Conservation (phyloP, 495 filamentous ascomycete genomes). For the Annulohypoxylon maeteangense region DNA sequence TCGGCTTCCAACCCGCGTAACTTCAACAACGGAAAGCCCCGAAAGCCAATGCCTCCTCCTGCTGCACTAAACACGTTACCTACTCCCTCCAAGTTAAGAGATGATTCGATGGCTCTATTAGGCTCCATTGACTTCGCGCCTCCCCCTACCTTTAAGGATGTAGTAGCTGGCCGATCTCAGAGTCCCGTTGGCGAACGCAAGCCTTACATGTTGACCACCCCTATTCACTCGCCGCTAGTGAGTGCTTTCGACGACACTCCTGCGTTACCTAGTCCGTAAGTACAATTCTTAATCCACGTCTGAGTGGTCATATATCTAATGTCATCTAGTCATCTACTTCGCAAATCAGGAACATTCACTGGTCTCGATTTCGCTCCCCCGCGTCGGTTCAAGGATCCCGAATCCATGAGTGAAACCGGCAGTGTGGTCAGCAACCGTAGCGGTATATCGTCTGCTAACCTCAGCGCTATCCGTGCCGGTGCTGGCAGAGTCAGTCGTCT, state of each 20-base stretch:
- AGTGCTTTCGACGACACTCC: conserved; percentile 89
- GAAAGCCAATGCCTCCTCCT: conserved; percentile 78
- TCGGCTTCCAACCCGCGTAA: conserved; percentile 68
- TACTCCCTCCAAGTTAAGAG: conserved; percentile 84
- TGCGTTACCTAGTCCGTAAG: conserved; percentile 90
- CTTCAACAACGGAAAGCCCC: conserved; percentile 48
- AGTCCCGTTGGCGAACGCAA: conserved; percentile 80
- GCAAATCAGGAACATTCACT: conserved; percentile 91
- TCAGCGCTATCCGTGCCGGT: conserved; percentile 83
- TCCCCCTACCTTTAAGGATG: conserved; percentile 72
- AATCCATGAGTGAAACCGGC: conserved; percentile 81
- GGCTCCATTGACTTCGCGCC: conserved; percentile 88
- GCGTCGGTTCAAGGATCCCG: conserved; percentile 79
- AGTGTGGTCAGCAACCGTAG: conserved; percentile 88
- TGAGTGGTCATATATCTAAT: conserved; percentile 22
- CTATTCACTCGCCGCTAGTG: conserved; percentile 78
- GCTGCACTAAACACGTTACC: conserved; percentile 78
- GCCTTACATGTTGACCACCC: conserved; percentile 76
- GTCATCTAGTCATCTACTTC: conserved; percentile 74
- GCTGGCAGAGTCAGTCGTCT: conserved; percentile 91
- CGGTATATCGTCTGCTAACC: conserved; percentile 76
- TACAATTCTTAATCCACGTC: conserved; percentile 44
- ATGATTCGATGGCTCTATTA: conserved; percentile 78
- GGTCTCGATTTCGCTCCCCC: conserved; percentile 95
- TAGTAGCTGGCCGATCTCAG: conserved; percentile 77